phyloP scores from a whole-genome alignment of 768 basidiomycete genomes.

The Lyophyllum semitale region DNA sequence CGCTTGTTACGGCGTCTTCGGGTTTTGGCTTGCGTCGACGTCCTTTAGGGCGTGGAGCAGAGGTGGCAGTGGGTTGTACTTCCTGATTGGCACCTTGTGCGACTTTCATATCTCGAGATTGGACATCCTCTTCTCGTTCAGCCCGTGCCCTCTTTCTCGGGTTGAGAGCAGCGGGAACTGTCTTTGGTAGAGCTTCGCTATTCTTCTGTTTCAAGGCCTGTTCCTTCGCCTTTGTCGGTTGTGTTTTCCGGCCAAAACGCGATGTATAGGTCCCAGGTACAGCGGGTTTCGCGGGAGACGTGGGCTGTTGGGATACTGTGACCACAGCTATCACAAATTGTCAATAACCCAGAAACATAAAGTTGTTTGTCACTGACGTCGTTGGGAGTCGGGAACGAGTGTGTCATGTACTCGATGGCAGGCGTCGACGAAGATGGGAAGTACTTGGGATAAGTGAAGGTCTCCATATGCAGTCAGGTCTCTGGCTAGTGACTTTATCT shows the following conservation, averaged over 20 bases:
- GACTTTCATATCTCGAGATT: not conserved
- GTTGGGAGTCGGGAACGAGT: not conserved
- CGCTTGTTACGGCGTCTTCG: not conserved
- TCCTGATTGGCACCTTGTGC: not conserved
- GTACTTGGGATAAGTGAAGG: slow-evolving; percentile 6
- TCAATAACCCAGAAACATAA: not conserved
- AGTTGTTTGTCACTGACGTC: not conserved
- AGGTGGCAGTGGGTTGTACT: not conserved
- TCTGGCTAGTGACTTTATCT: not conserved
- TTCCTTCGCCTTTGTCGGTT: not conserved
- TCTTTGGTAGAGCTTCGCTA: not conserved
- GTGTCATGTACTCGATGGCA: not conserved
- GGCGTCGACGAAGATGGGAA: not conserved
- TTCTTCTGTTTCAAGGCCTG: not conserved
- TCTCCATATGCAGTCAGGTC: slow-evolving; percentile 1
- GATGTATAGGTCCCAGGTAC: not conserved
- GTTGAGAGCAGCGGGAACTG: not conserved
- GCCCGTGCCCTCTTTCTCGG: not conserved
- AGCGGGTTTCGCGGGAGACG: not conserved
- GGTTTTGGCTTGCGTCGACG: not conserved
- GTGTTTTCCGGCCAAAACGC: not conserved
- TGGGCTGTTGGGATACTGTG: not conserved
- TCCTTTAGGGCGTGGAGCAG: not conserved
- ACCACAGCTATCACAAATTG: not conserved
- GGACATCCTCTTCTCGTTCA: not conserved